Evolutionary conservation across 495 filamentous ascomycete genomes (phyloP), one percentile per base, ranked within the genome.

Genomic region (Podospora pseudopauciseta): DNA sequence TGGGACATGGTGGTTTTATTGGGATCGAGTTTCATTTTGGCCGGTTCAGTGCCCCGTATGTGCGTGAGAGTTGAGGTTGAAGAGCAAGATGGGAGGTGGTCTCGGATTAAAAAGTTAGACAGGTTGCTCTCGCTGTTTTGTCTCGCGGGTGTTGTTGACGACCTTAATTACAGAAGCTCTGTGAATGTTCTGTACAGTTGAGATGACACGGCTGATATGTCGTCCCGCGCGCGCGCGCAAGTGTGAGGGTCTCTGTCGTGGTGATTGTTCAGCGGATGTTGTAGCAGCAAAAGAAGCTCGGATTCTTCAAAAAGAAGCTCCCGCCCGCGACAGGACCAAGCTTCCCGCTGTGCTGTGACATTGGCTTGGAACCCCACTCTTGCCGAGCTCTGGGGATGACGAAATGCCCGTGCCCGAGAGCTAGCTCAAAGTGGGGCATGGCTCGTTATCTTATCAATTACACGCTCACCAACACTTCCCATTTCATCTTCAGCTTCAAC

Each of bases 1-100:
- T 78, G 78, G 34, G 81, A 84, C 72, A 75, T 74, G 49, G 80
- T 80, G 62, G 77, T 83, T 75, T 84, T 84, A 60, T 74, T 67
- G 78, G 58, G 64, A 28, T 67, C 58, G 68, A 34, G 18, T 63
- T 49, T 63, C 76, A 78, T 78, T 19, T 64, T 69, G 63, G 56
- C 39, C 39, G 68, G 62, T 5, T 64, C 44, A 16, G 39, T 39
- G 2, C 0, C 6, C 11, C 11, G 34, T 39, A 11, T 4, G 34
- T 4, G 5, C 18, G 2, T 49, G 39, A 39, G 34, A 11, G 39
- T 49, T 11, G 15, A 49, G 39, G 39, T 13, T 49, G 39, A 16
- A 49, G 39, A 49, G 39, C 7, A 49, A 49, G 15, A 16, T 49
- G 9, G 39, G 39, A 13, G 13, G 9, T 49, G 13, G 39, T 49